phyloP scores from a whole-genome alignment of 2,329 filamentous ascomycete species.

The Venturia pyrina region DNA sequence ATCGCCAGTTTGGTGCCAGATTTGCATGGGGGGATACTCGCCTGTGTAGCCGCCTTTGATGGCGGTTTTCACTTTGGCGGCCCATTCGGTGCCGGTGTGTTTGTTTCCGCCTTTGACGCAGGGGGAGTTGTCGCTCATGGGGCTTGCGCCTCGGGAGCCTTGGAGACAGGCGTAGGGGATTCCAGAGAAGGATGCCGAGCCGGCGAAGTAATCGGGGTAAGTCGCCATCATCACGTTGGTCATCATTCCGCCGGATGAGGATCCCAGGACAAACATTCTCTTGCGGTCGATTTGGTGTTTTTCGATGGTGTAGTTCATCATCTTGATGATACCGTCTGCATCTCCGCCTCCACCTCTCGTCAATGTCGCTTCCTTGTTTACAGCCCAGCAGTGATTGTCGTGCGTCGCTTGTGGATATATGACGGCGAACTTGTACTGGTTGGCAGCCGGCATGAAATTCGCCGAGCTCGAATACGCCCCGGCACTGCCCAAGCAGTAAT shows the following conservation, averaged over 20 bases:
- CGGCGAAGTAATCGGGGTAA: constrained; percentile 40
- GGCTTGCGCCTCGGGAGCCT: constrained; percentile 1
- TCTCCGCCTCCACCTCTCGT: constrained; percentile 45
- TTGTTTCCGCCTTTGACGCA: constrained; percentile 9
- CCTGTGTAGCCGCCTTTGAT: constrained; percentile 21
- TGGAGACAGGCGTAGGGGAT: constrained; percentile 42
- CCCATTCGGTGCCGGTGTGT: constrained; percentile 6
- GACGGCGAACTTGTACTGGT: constrained; percentile 44
- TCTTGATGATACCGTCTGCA: constrained; percentile 42
- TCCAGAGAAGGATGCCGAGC: constrained; percentile 36
- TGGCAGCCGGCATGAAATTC: constrained; percentile 44
- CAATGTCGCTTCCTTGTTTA: constrained; percentile 40
- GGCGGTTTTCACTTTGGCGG: not conserved
- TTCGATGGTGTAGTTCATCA: constrained; percentile 42
- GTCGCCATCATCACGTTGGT: constrained; percentile 36
- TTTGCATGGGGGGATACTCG: constrained; percentile 25
- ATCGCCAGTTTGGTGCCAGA: constrained; percentile 29
- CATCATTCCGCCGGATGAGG: constrained; percentile 42
- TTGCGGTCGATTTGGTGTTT: constrained; percentile 38
- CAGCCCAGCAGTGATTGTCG: constrained; percentile 45
- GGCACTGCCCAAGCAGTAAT: constrained; percentile 20
- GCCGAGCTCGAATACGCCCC: constrained; percentile 37
- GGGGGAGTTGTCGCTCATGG: constrained; percentile 4
- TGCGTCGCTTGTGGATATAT: constrained; percentile 38
- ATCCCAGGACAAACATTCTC: constrained; percentile 41